phyloP scores from a whole-genome alignment of 2,329 filamentous ascomycete genomes.

The Neonectria magnoliae region DNA sequence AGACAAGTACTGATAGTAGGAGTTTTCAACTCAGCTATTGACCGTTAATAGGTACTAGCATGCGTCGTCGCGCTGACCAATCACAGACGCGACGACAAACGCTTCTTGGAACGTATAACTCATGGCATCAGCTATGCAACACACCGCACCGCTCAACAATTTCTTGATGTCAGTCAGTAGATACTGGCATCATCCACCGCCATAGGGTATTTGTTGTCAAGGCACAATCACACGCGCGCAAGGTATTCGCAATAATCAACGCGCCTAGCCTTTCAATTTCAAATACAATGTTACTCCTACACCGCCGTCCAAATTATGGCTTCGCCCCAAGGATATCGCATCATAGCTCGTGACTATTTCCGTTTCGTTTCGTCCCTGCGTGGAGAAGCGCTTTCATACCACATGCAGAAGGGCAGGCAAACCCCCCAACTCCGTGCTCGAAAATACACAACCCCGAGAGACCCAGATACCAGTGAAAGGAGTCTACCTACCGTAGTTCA shows the following conservation, averaged over 20 bases:
- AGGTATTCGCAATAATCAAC: conserved; percentile 22
- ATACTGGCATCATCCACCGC: not conserved
- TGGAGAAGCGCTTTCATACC: conserved; percentile 62
- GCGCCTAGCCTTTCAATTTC: conserved; percentile 26
- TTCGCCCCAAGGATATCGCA: conserved; percentile 23
- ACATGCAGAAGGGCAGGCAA: conserved; percentile 55
- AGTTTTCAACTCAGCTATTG: not conserved
- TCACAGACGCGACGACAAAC: not conserved
- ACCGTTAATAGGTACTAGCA: not conserved
- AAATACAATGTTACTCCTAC: conserved; percentile 28
- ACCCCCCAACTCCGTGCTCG: conserved; percentile 66
- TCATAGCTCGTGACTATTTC: conserved; percentile 42
- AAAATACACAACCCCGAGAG: conserved; percentile 53
- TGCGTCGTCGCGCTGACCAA: not conserved
- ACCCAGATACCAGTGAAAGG: conserved; percentile 56
- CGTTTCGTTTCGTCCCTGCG: conserved; percentile 49
- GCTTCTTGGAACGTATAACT: no score
- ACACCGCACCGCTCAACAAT: not conserved
- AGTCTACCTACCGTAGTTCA: conserved; percentile 58
- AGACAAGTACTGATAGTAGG: not conserved
- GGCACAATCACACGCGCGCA: not conserved
- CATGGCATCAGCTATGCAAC: no score
- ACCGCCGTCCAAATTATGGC: conserved; percentile 17
- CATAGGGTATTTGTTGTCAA: not conserved
- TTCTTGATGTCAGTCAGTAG: not conserved